Evolutionary conservation across 2,329 filamentous ascomycete species (phyloP), one percentile per base, ranked within the genome.

Genomic region (Fusarium sp.): DNA sequence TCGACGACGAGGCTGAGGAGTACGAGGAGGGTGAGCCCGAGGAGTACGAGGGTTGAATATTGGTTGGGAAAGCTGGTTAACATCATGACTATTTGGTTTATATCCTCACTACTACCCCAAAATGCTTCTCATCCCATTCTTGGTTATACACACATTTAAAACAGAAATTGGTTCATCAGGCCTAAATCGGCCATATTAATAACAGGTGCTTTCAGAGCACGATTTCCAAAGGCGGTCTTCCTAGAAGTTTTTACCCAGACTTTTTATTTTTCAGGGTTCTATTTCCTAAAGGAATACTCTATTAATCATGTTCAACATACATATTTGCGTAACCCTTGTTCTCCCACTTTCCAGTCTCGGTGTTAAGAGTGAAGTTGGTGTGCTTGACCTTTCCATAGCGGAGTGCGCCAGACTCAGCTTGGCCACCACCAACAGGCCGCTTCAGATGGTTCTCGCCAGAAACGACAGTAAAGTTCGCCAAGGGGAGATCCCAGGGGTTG

Each of bases 1-100:
- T 97, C 82, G 97, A 96, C 68, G 96, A 98, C 84, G 95, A 93
- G 77, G 94, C 97, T 85, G 77, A 93, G 95, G 86, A 94, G 97
- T 83, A 65, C 16, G 66, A 67, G 51, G 66, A 69, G 66, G 55
- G 87, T 23, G 66, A 67, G 56, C 55, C 65, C 23, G 61, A 65
- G 62, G 62, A 65, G 46, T 65, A 53, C 16, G 62, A 65, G 54
- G 62, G 46, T 41, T 65, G 64, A 55, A 46, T 34, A 41, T 33
- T 33, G 46, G 36, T 16, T 38, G 47, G 34, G 26, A 65, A 44
- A 37, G 10, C 23, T 65, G 53, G 47, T 59, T 65, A 37, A 58
- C 46, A 60, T 65, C 31, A 44, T 41, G 33, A 59, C 46, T 60
- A 28, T 38, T 51, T 47, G 61, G 38, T 18, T 65, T 38, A 60